A percentile compares a stretch with the other conserved stretches of the same genome.
Conservation (phyloP, 164 flowering plant species). For the Protea cynaroides region DNA sequence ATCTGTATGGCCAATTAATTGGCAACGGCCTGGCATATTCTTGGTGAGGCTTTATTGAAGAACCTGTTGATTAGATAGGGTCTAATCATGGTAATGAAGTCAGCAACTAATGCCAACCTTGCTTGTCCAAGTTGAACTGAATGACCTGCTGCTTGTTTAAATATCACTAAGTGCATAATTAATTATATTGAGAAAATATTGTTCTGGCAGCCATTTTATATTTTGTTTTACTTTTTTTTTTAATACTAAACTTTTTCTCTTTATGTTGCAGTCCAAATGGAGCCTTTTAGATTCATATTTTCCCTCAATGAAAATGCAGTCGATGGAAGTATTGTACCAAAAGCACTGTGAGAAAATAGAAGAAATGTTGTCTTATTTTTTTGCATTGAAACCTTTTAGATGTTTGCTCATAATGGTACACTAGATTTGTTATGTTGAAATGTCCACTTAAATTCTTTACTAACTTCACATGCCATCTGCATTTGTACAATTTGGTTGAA, state of each 20-base stretch:
- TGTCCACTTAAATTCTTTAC: not conserved
- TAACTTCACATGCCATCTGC: not conserved
- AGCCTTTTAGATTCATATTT: constrained; percentile 40
- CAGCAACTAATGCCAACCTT: too few species aligned
- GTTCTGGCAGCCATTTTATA: not conserved
- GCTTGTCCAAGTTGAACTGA: too few species aligned
- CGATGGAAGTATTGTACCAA: not conserved
- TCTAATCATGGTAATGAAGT: too few species aligned
- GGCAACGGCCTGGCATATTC: too few species aligned
- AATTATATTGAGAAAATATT: not conserved
- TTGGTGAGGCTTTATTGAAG: too few species aligned
- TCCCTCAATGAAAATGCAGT: not conserved
- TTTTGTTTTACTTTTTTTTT: not conserved
- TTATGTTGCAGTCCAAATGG: constrained; percentile 86
- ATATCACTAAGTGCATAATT: not conserved
- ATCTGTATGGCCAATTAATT: too few species aligned
- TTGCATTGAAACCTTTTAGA: not conserved
- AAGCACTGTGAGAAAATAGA: not conserved
- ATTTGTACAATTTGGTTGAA: too few species aligned
- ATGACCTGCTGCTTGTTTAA: not conserved
- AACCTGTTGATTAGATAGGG: too few species aligned
- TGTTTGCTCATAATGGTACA: not conserved
- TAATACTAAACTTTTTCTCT: not conserved
- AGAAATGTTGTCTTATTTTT: not conserved
- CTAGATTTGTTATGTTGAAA: too few species aligned